phyloP scores from a whole-genome alignment of 768 basidiomycete species.

The Agaricus blazei region DNA sequence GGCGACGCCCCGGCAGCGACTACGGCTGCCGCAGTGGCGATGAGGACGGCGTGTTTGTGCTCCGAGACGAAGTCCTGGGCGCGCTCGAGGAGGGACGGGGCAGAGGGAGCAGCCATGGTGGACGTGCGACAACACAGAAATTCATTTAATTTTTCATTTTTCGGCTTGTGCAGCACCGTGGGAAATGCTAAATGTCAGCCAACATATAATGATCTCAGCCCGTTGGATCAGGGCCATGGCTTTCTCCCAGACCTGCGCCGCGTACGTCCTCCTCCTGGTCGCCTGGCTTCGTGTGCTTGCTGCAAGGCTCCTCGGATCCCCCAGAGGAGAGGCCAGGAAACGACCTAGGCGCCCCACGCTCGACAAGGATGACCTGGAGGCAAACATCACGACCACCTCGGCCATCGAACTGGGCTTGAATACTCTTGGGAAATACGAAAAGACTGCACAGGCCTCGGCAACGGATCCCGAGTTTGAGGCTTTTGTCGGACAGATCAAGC shows the following conservation, averaged over 20 bases:
- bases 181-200: slow-evolving; percentile 6
- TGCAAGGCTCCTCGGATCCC: neutral
- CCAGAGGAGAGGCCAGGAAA: neutral
- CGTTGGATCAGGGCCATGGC: neutral
- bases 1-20: slow-evolving; percentile 70
- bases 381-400: neutral
- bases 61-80: slow-evolving; percentile 67
- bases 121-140: neutral
- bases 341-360: neutral
- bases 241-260: neutral
- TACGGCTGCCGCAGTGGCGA: slow-evolving; percentile 68
- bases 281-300: neutral
- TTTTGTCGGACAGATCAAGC: neutral
- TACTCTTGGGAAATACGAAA: neutral
- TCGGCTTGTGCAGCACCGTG: slow-evolving; percentile 2
- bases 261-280: neutral
- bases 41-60: slow-evolving; percentile 69
- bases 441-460: neutral
- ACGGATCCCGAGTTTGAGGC: neutral
- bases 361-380: slow-evolving; percentile 1
- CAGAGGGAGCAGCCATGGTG: slow-evolving; percentile 14
- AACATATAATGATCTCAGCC: neutral
- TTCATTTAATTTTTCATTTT: slow-evolving; percentile 7
- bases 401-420: neutral
- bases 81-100: slow-evolving; percentile 46